Evolutionary conservation across 2,329 filamentous ascomycete species (phyloP), one percentile per base, ranked within the genome.

Genomic region (Neofusicoccum sp.): DNA sequence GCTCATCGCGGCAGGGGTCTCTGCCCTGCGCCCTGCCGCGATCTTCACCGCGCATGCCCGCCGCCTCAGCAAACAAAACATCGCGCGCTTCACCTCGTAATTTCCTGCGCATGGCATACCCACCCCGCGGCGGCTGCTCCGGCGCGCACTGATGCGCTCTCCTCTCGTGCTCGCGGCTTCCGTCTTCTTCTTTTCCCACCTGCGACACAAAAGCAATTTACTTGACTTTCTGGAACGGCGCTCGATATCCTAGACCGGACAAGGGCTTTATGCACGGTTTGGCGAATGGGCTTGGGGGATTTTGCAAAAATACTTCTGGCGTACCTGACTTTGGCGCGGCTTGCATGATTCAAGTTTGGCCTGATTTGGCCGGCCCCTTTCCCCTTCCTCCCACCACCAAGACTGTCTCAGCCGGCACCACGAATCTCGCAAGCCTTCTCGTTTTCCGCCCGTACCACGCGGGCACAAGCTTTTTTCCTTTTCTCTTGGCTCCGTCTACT

Each of bases 81-180:
- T 31, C 26, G 24, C 51, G 12, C 26, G 34, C 36, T 33, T 51
- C n/a, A 7, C n/a, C n/a, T 31, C 14, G 33, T 28, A 31, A 40
- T 49, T 59, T 59, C 36, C 34, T 59, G 24, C 26, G 57, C 57
- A 51, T 59, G 44, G 14, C 14, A 41, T 49, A 40, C 43, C 34
- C 54, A 30, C 43, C 16, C 26, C 51, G 30, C 36, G 36, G 40
- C 49, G 49, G 49, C 49, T 47, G 63, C 63, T 14, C 47, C 54
- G 41, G 62, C 59, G 40, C 45, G 49, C 49, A 53, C 49, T 40
- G 49, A 53, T 34, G 33, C 11, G 48, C 20, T 24, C 56, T 31
- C 54, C 38, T 51, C 38, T 64, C 24, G 61, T 66, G n/a, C 34
- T 65, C 26, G 58, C 64, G 64, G 8, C 51, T 64, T 26, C 64